phyloP scores from a whole-genome alignment of 331 rosid species.

The Stylosanthes scabra region DNA sequence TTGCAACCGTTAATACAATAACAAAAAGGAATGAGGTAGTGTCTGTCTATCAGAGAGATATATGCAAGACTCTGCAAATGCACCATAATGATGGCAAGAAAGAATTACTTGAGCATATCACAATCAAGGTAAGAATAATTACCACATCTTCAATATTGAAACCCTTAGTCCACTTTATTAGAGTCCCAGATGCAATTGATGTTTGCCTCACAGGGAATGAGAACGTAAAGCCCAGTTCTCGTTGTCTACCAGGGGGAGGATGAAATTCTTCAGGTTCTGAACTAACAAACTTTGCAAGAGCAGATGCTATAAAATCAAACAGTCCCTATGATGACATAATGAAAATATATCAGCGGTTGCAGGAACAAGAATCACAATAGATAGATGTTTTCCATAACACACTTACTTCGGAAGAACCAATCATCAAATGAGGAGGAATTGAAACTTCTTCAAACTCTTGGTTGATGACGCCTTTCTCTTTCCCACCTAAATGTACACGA shows the following conservation, averaged over 20 bases:
- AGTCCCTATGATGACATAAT: slow-evolving; percentile 59
- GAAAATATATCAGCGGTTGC: slow-evolving; percentile 36
- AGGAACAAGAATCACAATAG: slow-evolving; percentile 23
- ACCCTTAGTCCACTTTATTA: slow-evolving; percentile 92
- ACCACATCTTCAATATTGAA: slow-evolving; percentile 80
- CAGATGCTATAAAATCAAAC: slow-evolving; percentile 83
- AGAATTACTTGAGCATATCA: slow-evolving; percentile 46
- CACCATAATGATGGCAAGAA: slow-evolving; percentile 25
- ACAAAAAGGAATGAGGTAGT: slow-evolving; percentile 2
- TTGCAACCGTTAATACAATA: not conserved
- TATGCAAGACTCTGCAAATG: slow-evolving; percentile 16
- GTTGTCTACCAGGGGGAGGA: slow-evolving; percentile 62
- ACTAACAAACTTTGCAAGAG: slow-evolving; percentile 70
- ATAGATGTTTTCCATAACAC: slow-evolving; percentile 36
- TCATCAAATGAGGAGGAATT: slow-evolving; percentile 84
- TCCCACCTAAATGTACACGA: slow-evolving; percentile 91
- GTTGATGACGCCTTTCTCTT: slow-evolving; percentile 68
- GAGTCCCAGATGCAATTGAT: slow-evolving; percentile 79
- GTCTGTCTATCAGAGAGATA: slow-evolving; percentile 27
- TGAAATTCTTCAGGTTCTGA: slow-evolving; percentile 70
- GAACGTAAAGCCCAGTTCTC: slow-evolving; percentile 91
- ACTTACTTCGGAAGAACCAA: slow-evolving; percentile 82
- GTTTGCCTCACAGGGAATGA: slow-evolving; percentile 93
- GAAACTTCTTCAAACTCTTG: slow-evolving; percentile 81
- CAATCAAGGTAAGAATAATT: slow-evolving; percentile 50